phyloP scores from a whole-genome alignment of 2,329 filamentous ascomycete species.

The Hysterium pulicare region DNA sequence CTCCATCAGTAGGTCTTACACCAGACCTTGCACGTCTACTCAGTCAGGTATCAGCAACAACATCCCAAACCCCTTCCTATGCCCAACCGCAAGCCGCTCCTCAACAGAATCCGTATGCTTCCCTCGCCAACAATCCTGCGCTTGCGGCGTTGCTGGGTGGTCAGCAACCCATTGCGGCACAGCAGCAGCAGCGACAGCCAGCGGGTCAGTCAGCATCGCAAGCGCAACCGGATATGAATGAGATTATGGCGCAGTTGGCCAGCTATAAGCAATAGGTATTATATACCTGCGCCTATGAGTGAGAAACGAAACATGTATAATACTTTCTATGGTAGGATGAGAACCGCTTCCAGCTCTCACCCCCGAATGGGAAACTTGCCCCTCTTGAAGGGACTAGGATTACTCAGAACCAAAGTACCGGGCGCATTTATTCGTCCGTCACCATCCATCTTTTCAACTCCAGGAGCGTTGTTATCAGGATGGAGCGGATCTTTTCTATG shows the following conservation, averaged over 20 bases:
- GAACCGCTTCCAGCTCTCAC: no score
- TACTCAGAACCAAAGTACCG: no score
- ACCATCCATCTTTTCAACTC: no score
- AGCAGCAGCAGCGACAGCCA: slow-evolving; percentile 30
- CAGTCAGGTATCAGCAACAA: slow-evolving; percentile 27
- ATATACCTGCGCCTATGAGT: no score
- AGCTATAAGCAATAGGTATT: slow-evolving; percentile 60
- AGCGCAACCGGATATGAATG: slow-evolving; percentile 55
- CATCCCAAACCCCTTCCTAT: slow-evolving; percentile 21
- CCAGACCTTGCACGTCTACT: slow-evolving; percentile 39
- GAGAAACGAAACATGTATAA: no score
- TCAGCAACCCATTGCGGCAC: slow-evolving; percentile 15
- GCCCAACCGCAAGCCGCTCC: slow-evolving; percentile 17
- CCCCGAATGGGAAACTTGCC: no score
- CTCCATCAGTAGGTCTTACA: slow-evolving; percentile 25
- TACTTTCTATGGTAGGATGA: no score
- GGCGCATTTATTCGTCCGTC: no score
- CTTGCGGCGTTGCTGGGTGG: slow-evolving; percentile 28
- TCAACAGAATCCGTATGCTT: slow-evolving; percentile 31
- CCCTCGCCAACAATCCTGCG: slow-evolving; percentile 21
- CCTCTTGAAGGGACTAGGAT: no score
- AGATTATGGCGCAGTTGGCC: slow-evolving; percentile 71
- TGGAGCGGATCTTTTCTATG: no score
- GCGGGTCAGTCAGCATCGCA: slow-evolving; percentile 21
- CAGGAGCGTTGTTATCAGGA: no score